Evolutionary conservation across 2,329 filamentous ascomycete species (phyloP).

Genomic region (Alternaria triticina): DNA sequence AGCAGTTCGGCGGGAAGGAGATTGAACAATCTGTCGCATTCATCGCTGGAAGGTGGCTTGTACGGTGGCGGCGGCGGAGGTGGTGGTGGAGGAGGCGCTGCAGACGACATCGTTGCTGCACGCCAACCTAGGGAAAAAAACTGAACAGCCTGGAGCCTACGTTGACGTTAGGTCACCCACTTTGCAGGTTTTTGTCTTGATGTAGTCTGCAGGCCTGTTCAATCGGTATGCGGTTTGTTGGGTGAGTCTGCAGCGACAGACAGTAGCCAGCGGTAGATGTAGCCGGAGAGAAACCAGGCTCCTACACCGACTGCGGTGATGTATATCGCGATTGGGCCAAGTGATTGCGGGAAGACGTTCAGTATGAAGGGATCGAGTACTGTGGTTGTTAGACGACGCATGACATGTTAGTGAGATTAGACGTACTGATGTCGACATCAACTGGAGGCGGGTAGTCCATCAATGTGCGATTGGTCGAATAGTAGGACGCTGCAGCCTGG

Average conservation of each 20-base stretch:
- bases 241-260: constrained; percentile 23
- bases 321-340: constrained; percentile 75
- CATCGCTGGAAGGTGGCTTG: constrained; percentile 5
- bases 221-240: constrained; percentile 43
- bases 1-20: constrained; percentile 56
- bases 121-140: too few relatives aligned
- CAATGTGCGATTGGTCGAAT: constrained; percentile 72
- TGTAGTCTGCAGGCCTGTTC: neutral
- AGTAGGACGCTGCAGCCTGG: constrained; percentile 82
- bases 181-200: too few relatives aligned
- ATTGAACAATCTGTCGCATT: constrained; percentile 36
- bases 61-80: constrained; percentile 23
- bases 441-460: constrained; percentile 80
- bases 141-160: too few relatives aligned
- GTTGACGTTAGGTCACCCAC: too few relatives aligned
- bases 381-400: constrained; percentile 23
- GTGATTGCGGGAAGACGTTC: constrained; percentile 79
- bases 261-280: constrained; percentile 47
- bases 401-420: neutral
- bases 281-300: constrained; percentile 59
- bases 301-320: constrained; percentile 65
- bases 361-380: constrained; percentile 86
- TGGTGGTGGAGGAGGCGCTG: constrained; percentile 27
- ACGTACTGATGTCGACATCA: constrained; percentile 70
- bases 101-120: constrained; percentile 31